Percentiles rank a stretch among this genome's conserved stretches.
These are phyloP conservation scores for Thelonectria discophora DNA, from an alignment of 2,329 filamentous ascomycete species.

Conservation along the genomic window DNA sequence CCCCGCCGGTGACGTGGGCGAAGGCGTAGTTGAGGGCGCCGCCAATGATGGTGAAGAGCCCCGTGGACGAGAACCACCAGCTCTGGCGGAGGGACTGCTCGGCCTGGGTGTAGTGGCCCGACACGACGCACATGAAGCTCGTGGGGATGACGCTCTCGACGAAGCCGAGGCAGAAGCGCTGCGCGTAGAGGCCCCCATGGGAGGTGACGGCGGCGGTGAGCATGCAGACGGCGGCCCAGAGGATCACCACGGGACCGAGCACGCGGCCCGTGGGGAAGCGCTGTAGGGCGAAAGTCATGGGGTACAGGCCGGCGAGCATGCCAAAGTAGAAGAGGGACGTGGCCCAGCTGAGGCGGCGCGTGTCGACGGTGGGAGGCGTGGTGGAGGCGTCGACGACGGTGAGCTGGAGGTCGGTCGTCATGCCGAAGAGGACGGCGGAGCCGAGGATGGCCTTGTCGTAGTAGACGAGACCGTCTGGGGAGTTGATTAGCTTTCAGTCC, in stretches of 20 bases:
- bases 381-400: conserved; percentile 56
- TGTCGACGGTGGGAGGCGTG: conserved; percentile 67
- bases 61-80: conserved; percentile 71
- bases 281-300: conserved; percentile 76
- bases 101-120: conserved; percentile 69
- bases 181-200: conserved; percentile 70
- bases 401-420: conserved; percentile 74
- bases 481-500: too few relatives aligned
- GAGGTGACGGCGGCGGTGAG: conserved; percentile 72
- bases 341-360: conserved; percentile 76
- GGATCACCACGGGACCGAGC: conserved; percentile 68
- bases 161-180: conserved; percentile 72
- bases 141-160: conserved; percentile 73
- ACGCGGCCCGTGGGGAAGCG: conserved; percentile 72
- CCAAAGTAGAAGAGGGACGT: conserved; percentile 84
- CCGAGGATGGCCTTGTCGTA: conserved; percentile 74
- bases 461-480: conserved; percentile 55
- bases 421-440: conserved; percentile 76
- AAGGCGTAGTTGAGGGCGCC: conserved; percentile 73
- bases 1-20: conserved; percentile 65
- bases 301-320: conserved; percentile 78
- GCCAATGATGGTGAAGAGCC: conserved; percentile 70
- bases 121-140: conserved; percentile 71
- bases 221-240: conserved; percentile 75
- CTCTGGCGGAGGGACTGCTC: conserved; percentile 72